Base-by-base conservation (phyloP, 1,284 basidiomycete species). In the Trametes versicolor region DNA sequence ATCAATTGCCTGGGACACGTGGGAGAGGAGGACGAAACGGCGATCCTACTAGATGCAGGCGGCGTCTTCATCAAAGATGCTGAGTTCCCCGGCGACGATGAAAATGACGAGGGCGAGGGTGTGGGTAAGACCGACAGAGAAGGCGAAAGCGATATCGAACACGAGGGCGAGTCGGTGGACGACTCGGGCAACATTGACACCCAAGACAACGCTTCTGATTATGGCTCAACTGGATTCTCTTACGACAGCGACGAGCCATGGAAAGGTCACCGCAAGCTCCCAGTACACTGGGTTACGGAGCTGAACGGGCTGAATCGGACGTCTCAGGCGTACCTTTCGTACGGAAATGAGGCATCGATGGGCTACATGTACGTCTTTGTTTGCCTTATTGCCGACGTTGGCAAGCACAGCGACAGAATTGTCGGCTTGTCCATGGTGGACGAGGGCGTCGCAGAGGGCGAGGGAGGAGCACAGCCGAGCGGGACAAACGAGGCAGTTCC, bases 251-350 rank as follows among this genome's bases (percentile, higher is more conserved):
- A 32, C 29, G 29, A 32, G 29, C 4, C 29, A 32, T 8, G 29
- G 8, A 32, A 32, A 3, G 29, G 29, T 4, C 29, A 32, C 8
- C 29, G 29, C 8, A 4, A 8, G 8, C 29, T 32, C 29, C 29
- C 8, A 32, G 29, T 8, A 32, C 29, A 32, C 29, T 32, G 29
- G 8, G 29, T 32, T 32, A 32, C 8, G 8, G 29, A 32, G 29
- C 29, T 32, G 37, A 70, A 12, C 21, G 43, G 21, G 15, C 17
- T 21, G 43, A 21, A 45, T 45, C n/a, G 13, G 17, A 60, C 49
- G 49, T 19, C 12, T 19, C 23, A 25, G 15, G 15, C 27, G 15
- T 50, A 50, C 29, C 4, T 19, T 12, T 15, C 29, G 13, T 50
- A 50, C 15, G 49, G 49, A 1, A 32, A 50, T 34, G 49, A 50